Percentiles rank a stretch among this genome's conserved stretches.
Evolutionary conservation across 495 filamentous ascomycete genomes (phyloP).

Genomic region (Staphylotrichum longicolle): DNA sequence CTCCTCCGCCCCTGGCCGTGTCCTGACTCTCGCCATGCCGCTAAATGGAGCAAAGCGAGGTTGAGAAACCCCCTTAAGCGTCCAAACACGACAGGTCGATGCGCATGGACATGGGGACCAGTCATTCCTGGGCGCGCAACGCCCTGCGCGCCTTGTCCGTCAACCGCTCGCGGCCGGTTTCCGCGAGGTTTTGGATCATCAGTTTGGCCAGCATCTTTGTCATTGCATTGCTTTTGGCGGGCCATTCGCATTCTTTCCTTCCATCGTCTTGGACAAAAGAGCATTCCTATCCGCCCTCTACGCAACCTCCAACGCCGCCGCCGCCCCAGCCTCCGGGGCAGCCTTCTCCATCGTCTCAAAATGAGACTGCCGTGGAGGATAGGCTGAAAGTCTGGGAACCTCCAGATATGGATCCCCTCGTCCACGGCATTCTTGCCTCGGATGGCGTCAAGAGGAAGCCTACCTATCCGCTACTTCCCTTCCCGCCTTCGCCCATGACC

Average conservation of each 20-base stretch:
- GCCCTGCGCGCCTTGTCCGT: slow-evolving; percentile 5
- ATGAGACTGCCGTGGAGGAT: neutral
- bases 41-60: no score
- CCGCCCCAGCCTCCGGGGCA: neutral
- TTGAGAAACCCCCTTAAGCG: no score
- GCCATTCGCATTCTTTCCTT: neutral
- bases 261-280: neutral
- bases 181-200: slow-evolving; percentile 5
- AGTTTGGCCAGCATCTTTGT: slow-evolving; percentile 8
- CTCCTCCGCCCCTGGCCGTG: no score
- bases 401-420: slow-evolving; percentile 9
- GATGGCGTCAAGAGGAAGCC: slow-evolving; percentile 12
- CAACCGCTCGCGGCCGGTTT: neutral
- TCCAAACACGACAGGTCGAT: no score
- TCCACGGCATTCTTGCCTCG: slow-evolving; percentile 1
- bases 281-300: neutral
- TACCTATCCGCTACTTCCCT: slow-evolving; percentile 7
- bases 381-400: slow-evolving; percentile 5
- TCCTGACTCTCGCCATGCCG: no score
- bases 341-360: neutral
- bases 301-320: neutral
- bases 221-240: slow-evolving; percentile 1
- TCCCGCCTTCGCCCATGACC: slow-evolving; percentile 9
- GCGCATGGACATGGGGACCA: neutral
- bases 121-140: neutral